These are phyloP conservation scores for Oryza australiensis DNA, from an alignment of 176 grass and related monocot species.

Conservation along the genomic window DNA sequence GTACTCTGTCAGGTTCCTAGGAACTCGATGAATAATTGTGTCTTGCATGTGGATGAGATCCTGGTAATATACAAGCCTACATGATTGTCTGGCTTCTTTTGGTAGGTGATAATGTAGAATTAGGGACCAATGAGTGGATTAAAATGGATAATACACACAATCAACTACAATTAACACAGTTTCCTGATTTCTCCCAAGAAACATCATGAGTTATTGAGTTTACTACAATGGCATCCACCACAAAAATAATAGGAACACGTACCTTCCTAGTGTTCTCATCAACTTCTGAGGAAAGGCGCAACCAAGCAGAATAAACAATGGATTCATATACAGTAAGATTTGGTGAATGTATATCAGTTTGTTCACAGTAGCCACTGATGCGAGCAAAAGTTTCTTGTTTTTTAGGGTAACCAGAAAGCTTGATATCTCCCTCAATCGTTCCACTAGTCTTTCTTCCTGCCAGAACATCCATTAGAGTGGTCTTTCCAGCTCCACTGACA, in stretches of 20 bases:
- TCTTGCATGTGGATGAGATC: not conserved
- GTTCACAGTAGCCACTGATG: slow-evolving; percentile 74
- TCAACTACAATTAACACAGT: not conserved
- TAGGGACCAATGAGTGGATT: not conserved
- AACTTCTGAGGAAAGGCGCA: slow-evolving; percentile 62
- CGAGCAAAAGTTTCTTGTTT: slow-evolving; percentile 72
- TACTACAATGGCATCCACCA: not conserved
- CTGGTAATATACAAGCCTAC: not conserved
- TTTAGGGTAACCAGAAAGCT: slow-evolving; percentile 73
- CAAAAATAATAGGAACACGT: slow-evolving; percentile 10
- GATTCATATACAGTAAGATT: slow-evolving; percentile 64
- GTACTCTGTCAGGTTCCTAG: not conserved
- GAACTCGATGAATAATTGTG: not conserved
- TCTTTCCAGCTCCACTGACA: slow-evolving; percentile 81
- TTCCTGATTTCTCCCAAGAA: not conserved
- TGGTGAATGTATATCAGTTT: slow-evolving; percentile 82
- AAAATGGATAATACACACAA: not conserved
- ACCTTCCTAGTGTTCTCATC: slow-evolving; percentile 48
- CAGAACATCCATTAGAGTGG: slow-evolving; percentile 79
- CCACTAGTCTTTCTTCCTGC: slow-evolving; percentile 79
- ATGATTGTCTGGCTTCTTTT: not conserved
- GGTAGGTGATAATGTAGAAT: not conserved
- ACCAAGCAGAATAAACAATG: slow-evolving; percentile 67
- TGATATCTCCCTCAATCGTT: slow-evolving; percentile 67
- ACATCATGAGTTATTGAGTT: not conserved